phyloP scores from a whole-genome alignment of 495 filamentous ascomycete species.

The Rostrohypoxylon terebratum region DNA sequence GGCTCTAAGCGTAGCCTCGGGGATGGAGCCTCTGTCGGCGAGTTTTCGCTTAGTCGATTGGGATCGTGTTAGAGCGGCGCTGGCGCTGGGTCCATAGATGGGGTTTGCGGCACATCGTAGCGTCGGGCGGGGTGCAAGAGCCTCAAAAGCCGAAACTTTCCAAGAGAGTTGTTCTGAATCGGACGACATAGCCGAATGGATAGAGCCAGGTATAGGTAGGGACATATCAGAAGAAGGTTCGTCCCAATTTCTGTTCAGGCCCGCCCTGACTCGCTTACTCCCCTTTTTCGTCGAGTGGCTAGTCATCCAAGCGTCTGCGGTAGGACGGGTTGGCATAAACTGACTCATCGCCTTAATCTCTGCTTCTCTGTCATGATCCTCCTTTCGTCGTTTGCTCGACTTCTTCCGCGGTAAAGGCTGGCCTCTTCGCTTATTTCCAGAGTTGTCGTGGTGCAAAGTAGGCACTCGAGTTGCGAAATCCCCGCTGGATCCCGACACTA shows the following conservation, averaged over 20 bases:
- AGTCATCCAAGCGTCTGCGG: conserved; percentile 61
- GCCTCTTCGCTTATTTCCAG: conserved; percentile 64
- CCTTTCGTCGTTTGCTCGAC: conserved; percentile 80
- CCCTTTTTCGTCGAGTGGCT: conserved; percentile 70
- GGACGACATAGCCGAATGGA: conserved; percentile 78
- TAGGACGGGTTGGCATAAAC: conserved; percentile 70
- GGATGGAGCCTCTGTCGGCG: conserved; percentile 61
- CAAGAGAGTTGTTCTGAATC: conserved; percentile 76
- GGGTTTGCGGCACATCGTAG: conserved; percentile 77
- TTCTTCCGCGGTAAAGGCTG: conserved; percentile 71
- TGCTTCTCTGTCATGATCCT: conserved; percentile 80
- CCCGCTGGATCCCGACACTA: conserved; percentile 50
- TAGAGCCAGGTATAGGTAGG: conserved; percentile 75
- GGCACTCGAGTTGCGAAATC: conserved; percentile 64
- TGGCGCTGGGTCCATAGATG: conserved; percentile 53
- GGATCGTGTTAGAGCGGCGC: conserved; percentile 46
- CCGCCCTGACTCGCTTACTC: conserved; percentile 69
- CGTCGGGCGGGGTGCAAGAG: conserved; percentile 81
- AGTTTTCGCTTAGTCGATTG: conserved; percentile 59
- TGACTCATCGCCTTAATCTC: conserved; percentile 89
- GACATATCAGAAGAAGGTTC: conserved; percentile 78
- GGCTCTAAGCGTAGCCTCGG: conserved; percentile 73
- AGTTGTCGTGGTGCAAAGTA: conserved; percentile 64
- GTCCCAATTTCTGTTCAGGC: conserved; percentile 65
- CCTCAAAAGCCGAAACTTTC: conserved; percentile 78